Base-by-base conservation (phyloP, 1,284 basidiomycete genomes). In the Earliella scabrosa region DNA sequence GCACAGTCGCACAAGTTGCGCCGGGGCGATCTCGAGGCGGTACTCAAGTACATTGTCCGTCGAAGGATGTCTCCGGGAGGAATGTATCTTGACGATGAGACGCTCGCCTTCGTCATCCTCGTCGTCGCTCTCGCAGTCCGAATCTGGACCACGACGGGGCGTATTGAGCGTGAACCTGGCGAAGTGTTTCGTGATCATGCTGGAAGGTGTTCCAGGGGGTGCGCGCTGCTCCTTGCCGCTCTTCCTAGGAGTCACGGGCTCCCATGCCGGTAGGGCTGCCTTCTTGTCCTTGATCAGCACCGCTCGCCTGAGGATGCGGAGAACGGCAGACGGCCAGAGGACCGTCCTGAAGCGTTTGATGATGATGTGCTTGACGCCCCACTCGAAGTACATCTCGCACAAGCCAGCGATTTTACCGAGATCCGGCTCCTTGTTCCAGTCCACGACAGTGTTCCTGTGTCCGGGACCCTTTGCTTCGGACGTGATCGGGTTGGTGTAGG, bases 371-470 rank as follows among this genome's bases (percentile, higher is more conserved):
- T 80, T 85, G 41, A 91, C 86, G 0, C 93, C 93, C 93, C 93
- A 96, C 67, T 95, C 93, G 63, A 96, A 96, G 67, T 88, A 91
- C 46, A 85, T 78, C 70, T 96, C 93, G 73, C 93, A 95, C 1
- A 87, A 77, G 4, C 75, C 80, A 0, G 93, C 92, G 18, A 95
- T 80, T 52, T 82, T 84, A 21, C 83, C 85, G 0, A 95, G 73
- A 66, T 90, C 83, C 0, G 88, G 87, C 57, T 92, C 88, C 58
- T 82, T 81, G 39, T 72, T 73, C 83, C 86, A 87, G 9, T 73
- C 76, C 11, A 82, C 65, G 44, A 54, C 63, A 10, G 61, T 52
- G 53, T 63, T 66, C 69, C 57, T 77, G 68, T 63, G 63, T 66
- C 58, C 69, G 66, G 59, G 54, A 71, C 73, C 79, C 56, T 80